Base-by-base conservation (phyloP, 192 early-diverging fungal genomes). In the Entophlyctis helioformis region DNA sequence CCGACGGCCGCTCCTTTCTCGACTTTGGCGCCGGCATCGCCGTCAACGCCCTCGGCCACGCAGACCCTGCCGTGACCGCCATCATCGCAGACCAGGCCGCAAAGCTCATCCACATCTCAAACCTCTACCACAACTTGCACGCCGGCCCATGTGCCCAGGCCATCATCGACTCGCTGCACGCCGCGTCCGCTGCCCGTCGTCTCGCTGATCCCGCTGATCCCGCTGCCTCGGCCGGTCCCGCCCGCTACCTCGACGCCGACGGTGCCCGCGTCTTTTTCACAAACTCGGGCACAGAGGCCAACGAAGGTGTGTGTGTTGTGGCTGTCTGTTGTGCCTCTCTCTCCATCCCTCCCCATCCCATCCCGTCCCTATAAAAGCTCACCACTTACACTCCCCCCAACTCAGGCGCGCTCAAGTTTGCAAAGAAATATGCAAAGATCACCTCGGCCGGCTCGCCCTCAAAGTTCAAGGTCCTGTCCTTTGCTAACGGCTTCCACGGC, bases 241-340 rank as follows among this genome's bases (percentile, higher is more conserved):
- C 95, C 0, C 71, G 83, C 40, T 44, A 51, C 18, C 61, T 98
- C 21, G 79, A 94, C 9, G 64, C 76, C 31, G 40, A 60, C 3
- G 76, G 77, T 20, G 35, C 49, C 25, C 87, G 87, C 51, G 82
- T 93, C 35, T 98, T 98, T 56, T 89, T 96, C 45, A 71, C 87
- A 22, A 98, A 98, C 68, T 90, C 88, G 22, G 95, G 95, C 23
- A 96, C 95, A 0, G 95, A 98, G 59, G 92, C 95, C 21, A 98
- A 98, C 59, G 92, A 98, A 62, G 94, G 90, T 73, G 36, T 13
- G 39, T n/a, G n/a, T n/a, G n/a, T n/a, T n/a, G n/a, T n/a, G n/a
- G n/a, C n/a, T n/a, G n/a, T n/a, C n/a, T n/a, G n/a, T n/a, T n/a
- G n/a, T n/a, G n/a, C n/a, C n/a, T n/a, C n/a, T n/a, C n/a, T n/a